Conservation (phyloP, 2,329 filamentous ascomycete species). For the Botrytis tulipae region DNA sequence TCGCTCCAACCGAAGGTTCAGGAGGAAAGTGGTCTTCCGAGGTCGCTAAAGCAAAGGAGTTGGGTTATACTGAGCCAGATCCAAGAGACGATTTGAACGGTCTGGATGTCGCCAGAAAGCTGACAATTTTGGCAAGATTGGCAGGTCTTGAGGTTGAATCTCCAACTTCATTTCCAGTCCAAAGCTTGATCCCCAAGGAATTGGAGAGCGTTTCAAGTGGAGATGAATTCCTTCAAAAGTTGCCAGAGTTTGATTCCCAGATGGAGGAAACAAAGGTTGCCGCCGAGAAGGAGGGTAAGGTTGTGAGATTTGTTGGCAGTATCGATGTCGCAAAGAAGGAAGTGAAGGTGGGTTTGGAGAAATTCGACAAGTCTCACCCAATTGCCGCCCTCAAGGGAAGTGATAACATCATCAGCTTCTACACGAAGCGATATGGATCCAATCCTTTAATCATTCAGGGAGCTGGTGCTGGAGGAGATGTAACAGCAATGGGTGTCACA, state of each 20-base stretch:
- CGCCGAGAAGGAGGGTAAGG: conserved; percentile 85
- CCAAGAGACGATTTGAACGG: conserved; percentile 85
- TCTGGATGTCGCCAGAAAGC: conserved; percentile 87
- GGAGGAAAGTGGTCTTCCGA: conserved; percentile 88
- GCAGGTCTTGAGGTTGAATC: conserved; percentile 78
- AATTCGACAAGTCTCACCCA: conserved; percentile 81
- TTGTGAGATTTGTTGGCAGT: conserved; percentile 90
- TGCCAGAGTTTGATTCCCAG: conserved; percentile 79
- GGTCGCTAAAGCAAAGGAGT: conserved; percentile 85
- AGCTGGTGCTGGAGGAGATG: conserved; percentile 87
- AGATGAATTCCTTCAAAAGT: conserved; percentile 78
- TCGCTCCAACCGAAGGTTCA: conserved; percentile 74
- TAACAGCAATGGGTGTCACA: conserved; percentile 98
- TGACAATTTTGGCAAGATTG: conserved; percentile 89
- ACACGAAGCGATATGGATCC: conserved; percentile 88
- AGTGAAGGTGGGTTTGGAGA: conserved; percentile 90
- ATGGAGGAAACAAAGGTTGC: conserved; percentile 86
- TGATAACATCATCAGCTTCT: conserved; percentile 99
- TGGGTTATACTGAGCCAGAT: conserved; percentile 90
- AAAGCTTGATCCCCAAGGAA: conserved; percentile 87
- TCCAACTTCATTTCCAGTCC: conserved; percentile 86
- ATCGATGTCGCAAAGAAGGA: conserved; percentile 78
- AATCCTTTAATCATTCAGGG: conserved; percentile 95
- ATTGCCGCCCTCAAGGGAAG: conserved; percentile 95
- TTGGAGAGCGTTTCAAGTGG: conserved; percentile 74